phyloP scores from a whole-genome alignment of 305 asterid genomes.

The Andrographis paniculata region DNA sequence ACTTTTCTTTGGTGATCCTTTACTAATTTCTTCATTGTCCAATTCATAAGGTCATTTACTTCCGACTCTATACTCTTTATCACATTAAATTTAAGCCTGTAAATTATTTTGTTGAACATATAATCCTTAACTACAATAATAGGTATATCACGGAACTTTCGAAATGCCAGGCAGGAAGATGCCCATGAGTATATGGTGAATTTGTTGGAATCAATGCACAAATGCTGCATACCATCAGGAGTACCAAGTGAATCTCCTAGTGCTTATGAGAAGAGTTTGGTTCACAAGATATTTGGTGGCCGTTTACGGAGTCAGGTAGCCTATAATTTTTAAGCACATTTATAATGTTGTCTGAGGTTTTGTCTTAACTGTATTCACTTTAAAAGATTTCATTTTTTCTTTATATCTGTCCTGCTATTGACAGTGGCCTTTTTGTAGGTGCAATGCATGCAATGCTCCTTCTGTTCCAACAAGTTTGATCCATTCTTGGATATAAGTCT shows the following conservation, averaged over 20 bases:
- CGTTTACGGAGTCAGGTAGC: constrained; percentile 88
- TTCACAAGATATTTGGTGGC: constrained; percentile 96
- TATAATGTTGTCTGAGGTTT: constrained; percentile 1
- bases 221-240: constrained; percentile 94
- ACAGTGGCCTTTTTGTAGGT: constrained; percentile 41
- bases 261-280: constrained; percentile 95
- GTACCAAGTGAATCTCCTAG: constrained; percentile 89
- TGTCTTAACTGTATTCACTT: constrained; percentile 2
- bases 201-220: constrained; percentile 95
- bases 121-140: constrained; percentile 39
- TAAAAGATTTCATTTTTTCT: background rate
- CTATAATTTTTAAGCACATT: constrained; percentile 7
- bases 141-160: constrained; percentile 94
- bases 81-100: background rate
- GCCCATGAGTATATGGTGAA: constrained; percentile 99
- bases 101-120: constrained; percentile 6
- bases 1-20: no score
- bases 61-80: no score
- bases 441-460: constrained; percentile 91
- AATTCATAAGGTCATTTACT: no score
- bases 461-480: constrained; percentile 82
- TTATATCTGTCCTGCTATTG: constrained; percentile 1
- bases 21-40: no score
- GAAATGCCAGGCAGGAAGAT: constrained; percentile 93
- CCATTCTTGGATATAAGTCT: constrained; percentile 92